Evolutionary conservation across 805 yeast genomes (phyloP), one percentile per base, ranked within the genome.

Genomic region (Wickerhamomyces rabaulensis): DNA sequence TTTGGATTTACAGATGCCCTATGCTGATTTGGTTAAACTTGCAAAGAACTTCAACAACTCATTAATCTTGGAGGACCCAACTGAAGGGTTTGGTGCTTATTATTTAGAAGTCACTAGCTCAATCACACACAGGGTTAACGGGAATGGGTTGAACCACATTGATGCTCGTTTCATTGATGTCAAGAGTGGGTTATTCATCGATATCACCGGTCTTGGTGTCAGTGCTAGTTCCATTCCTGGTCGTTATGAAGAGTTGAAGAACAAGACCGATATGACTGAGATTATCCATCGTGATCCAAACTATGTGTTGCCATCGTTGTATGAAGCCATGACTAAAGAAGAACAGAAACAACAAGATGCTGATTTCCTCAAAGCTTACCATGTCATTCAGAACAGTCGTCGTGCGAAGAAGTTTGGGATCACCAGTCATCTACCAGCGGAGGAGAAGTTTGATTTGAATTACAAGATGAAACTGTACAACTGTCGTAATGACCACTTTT

Each of bases 141-240:
- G 80, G 1, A 81, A 78, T 53, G 86, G 84, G 1, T 56, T 63
- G 21, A 82, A 83, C 58, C 79, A 80, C 54, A 83, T 84, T 40
- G 88, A 83, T 64, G 91, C 87, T 0, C 66, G 94, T 44, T 82
- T 84, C 56, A 79, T 85, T 46, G 91, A 84, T 60, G 67, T 80
- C 12, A 85, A 81, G 52, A 74, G 82, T 7, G 94, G 92, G 0
- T 62, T 82, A 45, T 85, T 79, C 56, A 80, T 85, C 45, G 94
- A 85, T 61, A 78, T 85, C 26, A 85, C 94, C 0, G 91, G 81
- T 6, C 23, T 58, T 27, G 50, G 48, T 12, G 52, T 55, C 2
- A 43, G 56, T 3, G 42, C 61, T 2, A 31, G 41, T 6, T 21
- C 49, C 4, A 26, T 52, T 2, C 55, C 58, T 9, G 22, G 6